Percentiles rank a stretch among this genome's conserved stretches.
Conservation (phyloP, 345 rosid species). For the Salix viminalis region DNA sequence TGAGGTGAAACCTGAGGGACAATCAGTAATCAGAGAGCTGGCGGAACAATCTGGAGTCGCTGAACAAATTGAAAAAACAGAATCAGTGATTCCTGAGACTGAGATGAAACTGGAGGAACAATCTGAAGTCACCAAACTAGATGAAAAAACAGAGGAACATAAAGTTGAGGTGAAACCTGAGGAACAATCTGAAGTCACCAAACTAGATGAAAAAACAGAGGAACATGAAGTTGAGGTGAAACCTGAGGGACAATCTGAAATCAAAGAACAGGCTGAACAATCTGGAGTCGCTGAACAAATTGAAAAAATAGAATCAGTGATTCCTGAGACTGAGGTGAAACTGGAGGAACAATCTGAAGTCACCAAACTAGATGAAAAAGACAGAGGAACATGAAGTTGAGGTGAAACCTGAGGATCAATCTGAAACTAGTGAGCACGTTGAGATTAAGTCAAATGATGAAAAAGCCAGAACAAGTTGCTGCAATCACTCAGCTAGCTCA, state of each 20-base stretch:
- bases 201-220: constrained; percentile 7
- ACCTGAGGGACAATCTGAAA: background rate
- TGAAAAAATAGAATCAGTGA: background rate
- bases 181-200: constrained; percentile 3
- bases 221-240: background rate
- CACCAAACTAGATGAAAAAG: constrained; percentile 7
- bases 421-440: background rate
- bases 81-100: background rate
- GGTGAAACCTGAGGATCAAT: constrained; percentile 4
- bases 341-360: constrained; percentile 3
- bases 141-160: too few species aligned
- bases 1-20: constrained; percentile 4
- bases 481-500: background rate
- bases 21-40: background rate
- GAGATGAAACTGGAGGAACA: constrained; percentile 10
- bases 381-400: background rate
- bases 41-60: background rate
- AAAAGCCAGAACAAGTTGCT: background rate
- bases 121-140: too few species aligned
- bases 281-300: background rate
- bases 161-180: background rate
- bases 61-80: background rate
- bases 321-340: background rate
- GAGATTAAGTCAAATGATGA: constrained; percentile 2
- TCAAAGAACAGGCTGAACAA: background rate